Evolutionary conservation across 2,329 filamentous ascomycete genomes (phyloP).

Genomic region (Epichloe glyceriae): DNA sequence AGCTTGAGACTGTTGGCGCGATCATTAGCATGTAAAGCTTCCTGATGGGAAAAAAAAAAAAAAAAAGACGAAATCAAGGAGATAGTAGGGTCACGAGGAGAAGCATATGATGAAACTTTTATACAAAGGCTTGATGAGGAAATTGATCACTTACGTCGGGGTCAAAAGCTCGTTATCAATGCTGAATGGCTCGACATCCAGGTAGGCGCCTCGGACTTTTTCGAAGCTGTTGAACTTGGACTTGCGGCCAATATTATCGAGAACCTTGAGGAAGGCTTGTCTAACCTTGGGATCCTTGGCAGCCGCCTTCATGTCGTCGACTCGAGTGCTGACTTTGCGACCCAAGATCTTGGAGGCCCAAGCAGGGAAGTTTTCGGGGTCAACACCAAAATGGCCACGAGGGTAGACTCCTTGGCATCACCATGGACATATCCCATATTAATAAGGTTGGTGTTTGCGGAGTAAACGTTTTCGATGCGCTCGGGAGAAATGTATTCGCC

Average conservation of each 20-base stretch:
- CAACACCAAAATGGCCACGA: slow-evolving; percentile 79
- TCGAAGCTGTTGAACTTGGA: slow-evolving; percentile 91
- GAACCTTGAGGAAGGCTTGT: slow-evolving; percentile 61
- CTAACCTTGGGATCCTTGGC: slow-evolving; percentile 57
- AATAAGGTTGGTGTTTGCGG: slow-evolving; percentile 67
- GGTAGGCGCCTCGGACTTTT: slow-evolving; percentile 57
- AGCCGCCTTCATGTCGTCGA: slow-evolving; percentile 53
- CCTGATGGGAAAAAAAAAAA: not conserved
- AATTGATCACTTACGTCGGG: slow-evolving; percentile 55
- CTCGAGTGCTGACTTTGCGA: slow-evolving; percentile 50
- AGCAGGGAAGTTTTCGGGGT: slow-evolving; percentile 69
- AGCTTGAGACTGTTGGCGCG: slow-evolving; percentile 37
- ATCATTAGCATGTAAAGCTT: slow-evolving; percentile 8
- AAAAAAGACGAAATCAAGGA: not conserved
- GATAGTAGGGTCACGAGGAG: not conserved
- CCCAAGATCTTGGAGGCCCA: slow-evolving; percentile 70
- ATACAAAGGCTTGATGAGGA: not conserved
- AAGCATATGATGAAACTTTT: not conserved
- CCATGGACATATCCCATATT: slow-evolving; percentile 82
- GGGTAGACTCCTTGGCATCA: slow-evolving; percentile 64
- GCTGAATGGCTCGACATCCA: slow-evolving; percentile 81
- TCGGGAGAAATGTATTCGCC: slow-evolving; percentile 98
- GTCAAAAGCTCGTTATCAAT: slow-evolving; percentile 86
- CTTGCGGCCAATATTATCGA: slow-evolving; percentile 66
- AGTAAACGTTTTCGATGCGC: slow-evolving; percentile 88